Conservation (phyloP, 495 filamentous ascomycete species). For the Aspergillus taichungensis region DNA sequence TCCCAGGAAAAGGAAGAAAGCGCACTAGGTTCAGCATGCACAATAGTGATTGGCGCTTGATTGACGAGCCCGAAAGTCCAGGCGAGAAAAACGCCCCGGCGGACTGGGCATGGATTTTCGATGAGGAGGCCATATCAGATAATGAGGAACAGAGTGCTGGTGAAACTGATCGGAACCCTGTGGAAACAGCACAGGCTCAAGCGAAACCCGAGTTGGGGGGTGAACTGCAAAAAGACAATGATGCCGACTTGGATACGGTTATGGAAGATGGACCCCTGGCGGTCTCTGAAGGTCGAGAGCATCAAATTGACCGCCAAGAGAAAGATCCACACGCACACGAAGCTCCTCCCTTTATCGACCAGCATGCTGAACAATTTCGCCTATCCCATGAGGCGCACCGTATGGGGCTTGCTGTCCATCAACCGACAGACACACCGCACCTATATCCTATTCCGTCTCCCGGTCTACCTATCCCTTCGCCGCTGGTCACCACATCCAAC, state of each 20-base stretch:
- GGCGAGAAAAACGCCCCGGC: constrained; percentile 34
- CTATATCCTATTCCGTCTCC: constrained; percentile 38
- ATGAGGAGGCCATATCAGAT: constrained; percentile 24
- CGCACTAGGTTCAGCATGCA: constrained; percentile 61
- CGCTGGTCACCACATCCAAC: constrained; percentile 25
- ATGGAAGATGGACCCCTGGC: neutral
- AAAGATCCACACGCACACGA: constrained; percentile 10
- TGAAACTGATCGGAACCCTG: neutral
- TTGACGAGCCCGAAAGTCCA: constrained; percentile 57
- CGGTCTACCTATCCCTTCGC: constrained; percentile 37
- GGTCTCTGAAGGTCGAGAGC: neutral
- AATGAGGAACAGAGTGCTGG: constrained; percentile 1
- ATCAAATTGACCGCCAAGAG: constrained; percentile 10
- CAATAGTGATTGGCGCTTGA: constrained; percentile 61
- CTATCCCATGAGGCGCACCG: constrained; percentile 9
- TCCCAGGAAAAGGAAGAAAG: constrained; percentile 59
- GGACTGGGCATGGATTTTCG: constrained; percentile 27
- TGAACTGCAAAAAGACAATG: neutral
- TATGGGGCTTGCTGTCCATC: constrained; percentile 3
- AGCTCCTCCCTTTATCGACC: neutral
- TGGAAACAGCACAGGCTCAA: neutral
- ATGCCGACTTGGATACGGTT: neutral
- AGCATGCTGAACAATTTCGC: neutral
- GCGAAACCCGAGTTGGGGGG: neutral
- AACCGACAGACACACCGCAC: constrained; percentile 35